phyloP scores from a whole-genome alignment of 2,329 filamentous ascomycete genomes.

The Pyricularia sp. region DNA sequence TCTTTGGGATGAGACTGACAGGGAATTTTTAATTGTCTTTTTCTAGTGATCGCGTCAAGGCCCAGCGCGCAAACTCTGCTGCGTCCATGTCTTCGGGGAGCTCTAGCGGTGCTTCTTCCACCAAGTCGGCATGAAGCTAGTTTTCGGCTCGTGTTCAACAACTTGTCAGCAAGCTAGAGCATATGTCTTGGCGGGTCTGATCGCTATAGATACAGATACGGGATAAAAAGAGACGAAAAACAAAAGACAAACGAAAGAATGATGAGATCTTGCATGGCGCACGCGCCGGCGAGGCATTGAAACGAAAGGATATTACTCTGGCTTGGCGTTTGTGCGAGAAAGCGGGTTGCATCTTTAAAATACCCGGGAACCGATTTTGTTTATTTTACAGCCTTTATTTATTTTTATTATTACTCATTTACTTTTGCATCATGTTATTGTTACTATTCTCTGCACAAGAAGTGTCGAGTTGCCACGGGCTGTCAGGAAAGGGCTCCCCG shows the following conservation, averaged over 20 bases:
- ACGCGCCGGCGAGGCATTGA: not conserved
- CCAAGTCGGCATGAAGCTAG: constrained; percentile 1
- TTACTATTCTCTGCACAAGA: not conserved
- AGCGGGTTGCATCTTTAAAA: not conserved
- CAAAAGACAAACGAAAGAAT: not conserved
- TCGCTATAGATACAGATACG: not conserved
- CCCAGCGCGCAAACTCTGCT: constrained; percentile 7
- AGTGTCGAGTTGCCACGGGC: not conserved
- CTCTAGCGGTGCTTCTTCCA: constrained; percentile 1
- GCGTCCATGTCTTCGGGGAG: constrained; percentile 7
- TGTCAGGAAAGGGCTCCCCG: not conserved
- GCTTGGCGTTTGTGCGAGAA: not conserved
- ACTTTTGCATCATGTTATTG: not conserved
- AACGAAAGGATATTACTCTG: not conserved
- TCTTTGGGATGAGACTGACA: not conserved
- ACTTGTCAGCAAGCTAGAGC: not conserved
- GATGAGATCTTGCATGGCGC: not conserved
- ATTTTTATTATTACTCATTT: not conserved
- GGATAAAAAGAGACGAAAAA: not conserved
- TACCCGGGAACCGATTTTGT: not conserved
- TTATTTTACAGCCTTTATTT: not conserved
- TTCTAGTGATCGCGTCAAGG: constrained; percentile 9
- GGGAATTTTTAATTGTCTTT: not conserved
- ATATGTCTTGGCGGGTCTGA: not conserved
- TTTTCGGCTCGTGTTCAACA: not conserved